A percentile compares a stretch with the other conserved stretches of the same genome.
Evolutionary conservation across 2,329 filamentous ascomycete genomes (phyloP).

Genomic region (Exophiala calicioides): DNA sequence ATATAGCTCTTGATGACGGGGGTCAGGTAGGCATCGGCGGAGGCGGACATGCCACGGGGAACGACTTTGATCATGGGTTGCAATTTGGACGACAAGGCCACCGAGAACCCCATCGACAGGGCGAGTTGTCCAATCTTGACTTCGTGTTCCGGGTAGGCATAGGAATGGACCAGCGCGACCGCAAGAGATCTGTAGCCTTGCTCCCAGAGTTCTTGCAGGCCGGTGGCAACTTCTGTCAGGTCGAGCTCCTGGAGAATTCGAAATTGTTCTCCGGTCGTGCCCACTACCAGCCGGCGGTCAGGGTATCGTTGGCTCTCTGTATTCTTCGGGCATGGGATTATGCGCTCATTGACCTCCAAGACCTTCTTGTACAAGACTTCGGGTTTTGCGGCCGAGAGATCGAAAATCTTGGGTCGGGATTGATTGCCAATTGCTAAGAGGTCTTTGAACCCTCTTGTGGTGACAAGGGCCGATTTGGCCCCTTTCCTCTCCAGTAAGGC

Average conservation of each 20-base stretch:
- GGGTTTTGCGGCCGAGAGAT: constrained; percentile 82
- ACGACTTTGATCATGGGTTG: constrained; percentile 86
- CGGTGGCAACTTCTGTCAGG: constrained; percentile 55
- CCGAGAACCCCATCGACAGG: constrained; percentile 74
- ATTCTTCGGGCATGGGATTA: constrained; percentile 7
- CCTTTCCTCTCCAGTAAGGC: constrained; percentile 86
- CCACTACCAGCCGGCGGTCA: no score
- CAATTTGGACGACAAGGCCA: constrained; percentile 75
- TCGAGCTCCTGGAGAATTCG: constrained; percentile 64
- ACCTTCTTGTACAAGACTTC: constrained; percentile 58
- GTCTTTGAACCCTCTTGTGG: constrained; percentile 84
- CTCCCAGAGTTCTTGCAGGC: constrained; percentile 61
- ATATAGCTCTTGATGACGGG: constrained; percentile 78
- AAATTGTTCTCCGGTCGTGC: no score
- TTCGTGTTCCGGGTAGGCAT: constrained; percentile 86
- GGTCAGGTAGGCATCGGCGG: constrained; percentile 76
- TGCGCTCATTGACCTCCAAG: constrained; percentile 30
- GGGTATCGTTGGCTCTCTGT: constrained; percentile 6
- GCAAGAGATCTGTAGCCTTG: constrained; percentile 15
- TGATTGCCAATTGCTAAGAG: constrained; percentile 89
- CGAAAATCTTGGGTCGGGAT: constrained; percentile 84
- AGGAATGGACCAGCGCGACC: constrained; percentile 67
- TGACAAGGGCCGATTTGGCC: constrained; percentile 80
- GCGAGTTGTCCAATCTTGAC: constrained; percentile 73
- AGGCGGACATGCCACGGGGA: constrained; percentile 73